phyloP scores from a whole-genome alignment of 2,329 filamentous ascomycete species.

The Cordyceps fumosorosea region DNA sequence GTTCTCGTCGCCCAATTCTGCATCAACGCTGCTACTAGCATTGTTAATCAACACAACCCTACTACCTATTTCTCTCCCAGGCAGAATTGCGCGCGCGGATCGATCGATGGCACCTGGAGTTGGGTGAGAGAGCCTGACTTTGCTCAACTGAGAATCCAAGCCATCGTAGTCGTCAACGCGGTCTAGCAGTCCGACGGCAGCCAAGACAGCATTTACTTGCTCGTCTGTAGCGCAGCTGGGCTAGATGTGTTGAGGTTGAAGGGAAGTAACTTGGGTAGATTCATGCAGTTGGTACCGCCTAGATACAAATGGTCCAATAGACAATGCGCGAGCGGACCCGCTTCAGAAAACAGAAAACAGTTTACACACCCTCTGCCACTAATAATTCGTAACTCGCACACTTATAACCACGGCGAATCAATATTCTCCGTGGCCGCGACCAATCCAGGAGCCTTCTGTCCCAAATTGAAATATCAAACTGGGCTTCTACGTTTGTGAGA shows the following conservation, averaged over 20 bases:
- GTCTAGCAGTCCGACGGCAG: constrained; percentile 11
- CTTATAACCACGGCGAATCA: too few species aligned
- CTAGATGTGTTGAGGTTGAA: constrained; percentile 33
- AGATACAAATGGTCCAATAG: constrained; percentile 39
- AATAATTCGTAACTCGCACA: too few species aligned
- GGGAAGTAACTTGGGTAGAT: constrained; percentile 17
- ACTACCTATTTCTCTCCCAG: constrained; percentile 14
- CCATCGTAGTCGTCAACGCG: constrained; percentile 24
- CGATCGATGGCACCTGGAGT: neutral
- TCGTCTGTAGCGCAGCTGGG: neutral
- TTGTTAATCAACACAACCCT: neutral
- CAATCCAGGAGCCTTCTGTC: too few species aligned
- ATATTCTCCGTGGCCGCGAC: too few species aligned
- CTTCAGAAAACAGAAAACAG: too few species aligned
- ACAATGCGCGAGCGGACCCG: constrained; percentile 33
- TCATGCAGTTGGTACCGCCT: constrained; percentile 15
- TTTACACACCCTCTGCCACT: too few species aligned
- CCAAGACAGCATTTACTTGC: constrained; percentile 1
- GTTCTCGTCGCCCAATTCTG: too few species aligned
- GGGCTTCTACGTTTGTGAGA: too few species aligned
- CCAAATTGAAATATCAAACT: too few species aligned
- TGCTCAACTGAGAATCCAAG: constrained; percentile 25
- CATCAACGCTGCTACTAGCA: constrained; percentile 15
- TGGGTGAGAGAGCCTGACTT: constrained; percentile 25
- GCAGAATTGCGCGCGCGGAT: constrained; percentile 9